These are phyloP conservation scores for Fusarium incarnatum DNA, from an alignment of 2,329 filamentous ascomycete species.

Conservation along the genomic window DNA sequence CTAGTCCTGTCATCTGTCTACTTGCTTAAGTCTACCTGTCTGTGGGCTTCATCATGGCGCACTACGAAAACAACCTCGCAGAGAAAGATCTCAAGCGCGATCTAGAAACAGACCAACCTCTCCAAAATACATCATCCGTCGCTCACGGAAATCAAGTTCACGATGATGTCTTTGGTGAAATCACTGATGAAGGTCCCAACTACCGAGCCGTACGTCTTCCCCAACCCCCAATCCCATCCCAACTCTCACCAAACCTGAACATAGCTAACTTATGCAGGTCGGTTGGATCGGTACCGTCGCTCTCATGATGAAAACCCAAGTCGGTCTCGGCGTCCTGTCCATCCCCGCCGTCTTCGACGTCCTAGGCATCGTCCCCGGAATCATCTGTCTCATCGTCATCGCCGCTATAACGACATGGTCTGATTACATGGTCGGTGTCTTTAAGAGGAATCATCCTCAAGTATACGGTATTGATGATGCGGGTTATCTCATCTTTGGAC, in stretches of 20 bases:
- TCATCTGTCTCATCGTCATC: slow-evolving; percentile 57
- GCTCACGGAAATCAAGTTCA: slow-evolving; percentile 23
- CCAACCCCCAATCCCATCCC: too few relatives aligned
- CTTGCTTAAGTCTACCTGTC: too few relatives aligned
- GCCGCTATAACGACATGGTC: slow-evolving; percentile 62
- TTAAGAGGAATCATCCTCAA: slow-evolving; percentile 62
- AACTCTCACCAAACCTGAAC: too few relatives aligned
- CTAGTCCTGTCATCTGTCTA: slow-evolving; percentile 5
- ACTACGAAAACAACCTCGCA: slow-evolving; percentile 20
- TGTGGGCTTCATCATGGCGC: too few relatives aligned
- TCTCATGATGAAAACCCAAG: slow-evolving; percentile 62
- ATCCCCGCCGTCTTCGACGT: slow-evolving; percentile 60
- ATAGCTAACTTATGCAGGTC: too few relatives aligned
- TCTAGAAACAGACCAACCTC: slow-evolving; percentile 11
- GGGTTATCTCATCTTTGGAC: slow-evolving; percentile 61
- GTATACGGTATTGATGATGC: slow-evolving; percentile 67
- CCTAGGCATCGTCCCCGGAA: slow-evolving; percentile 60
- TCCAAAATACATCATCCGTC: slow-evolving; percentile 8
- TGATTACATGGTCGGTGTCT: slow-evolving; percentile 60
- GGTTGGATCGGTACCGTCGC: slow-evolving; percentile 58
- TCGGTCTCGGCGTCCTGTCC: slow-evolving; percentile 60
- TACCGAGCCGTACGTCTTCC: slow-evolving; percentile 47
- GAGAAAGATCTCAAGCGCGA: slow-evolving; percentile 36
- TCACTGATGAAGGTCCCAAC: slow-evolving; percentile 48
- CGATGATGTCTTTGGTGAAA: slow-evolving; percentile 50